Base-by-base conservation (phyloP, 2,329 filamentous ascomycete genomes). In the Talaromyces sp. region DNA sequence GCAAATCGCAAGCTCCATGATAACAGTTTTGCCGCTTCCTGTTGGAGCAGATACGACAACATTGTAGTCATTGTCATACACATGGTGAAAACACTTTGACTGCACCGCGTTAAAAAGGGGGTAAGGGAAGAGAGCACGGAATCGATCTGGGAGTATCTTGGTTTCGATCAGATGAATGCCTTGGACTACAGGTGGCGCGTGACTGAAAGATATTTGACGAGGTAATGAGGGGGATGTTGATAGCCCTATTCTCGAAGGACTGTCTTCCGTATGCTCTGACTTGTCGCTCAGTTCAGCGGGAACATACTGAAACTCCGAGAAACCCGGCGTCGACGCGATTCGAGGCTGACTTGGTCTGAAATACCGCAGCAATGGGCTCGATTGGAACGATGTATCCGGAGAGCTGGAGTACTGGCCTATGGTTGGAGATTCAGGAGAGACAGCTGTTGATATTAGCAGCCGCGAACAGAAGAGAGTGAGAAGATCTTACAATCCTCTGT, bases 1-100 rank as follows among this genome's bases (percentile, higher is more conserved):
- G 76, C 91, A 94, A 41, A 96, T 90, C 3, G 91, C 91, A 54
- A 96, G 82, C 75, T 96, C 92, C 68, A 96, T 84, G 10, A 95
- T 83, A 0, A 84, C 90, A 0, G 92, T 96, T 75, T 96, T 96
- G 2, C 92, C 92, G 74, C 91, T 93, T 9, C 92, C 91, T 0
- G 92, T 96, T 0, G 92, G 92, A 8, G 92, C 89, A 1, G 91
- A 89, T 15, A 96, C 82, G 0, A 95, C 90, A 15, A 95, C 82
- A 68, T 96, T 96, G 74, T 92, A 85, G 69, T 89, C 85, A 0
- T 86, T 86, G 6, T 83, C 79, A 73, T 91, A 94, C 0, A 91
- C 83, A 0, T 82, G 74, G 0, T 83, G 74, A 69, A 94, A 95
- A 70, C 89, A 92, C 72, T 89, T 92, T 0, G 92, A 95, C 72